phyloP scores from a whole-genome alignment of 176 grass and related monocot species.

The Carex pumila region DNA sequence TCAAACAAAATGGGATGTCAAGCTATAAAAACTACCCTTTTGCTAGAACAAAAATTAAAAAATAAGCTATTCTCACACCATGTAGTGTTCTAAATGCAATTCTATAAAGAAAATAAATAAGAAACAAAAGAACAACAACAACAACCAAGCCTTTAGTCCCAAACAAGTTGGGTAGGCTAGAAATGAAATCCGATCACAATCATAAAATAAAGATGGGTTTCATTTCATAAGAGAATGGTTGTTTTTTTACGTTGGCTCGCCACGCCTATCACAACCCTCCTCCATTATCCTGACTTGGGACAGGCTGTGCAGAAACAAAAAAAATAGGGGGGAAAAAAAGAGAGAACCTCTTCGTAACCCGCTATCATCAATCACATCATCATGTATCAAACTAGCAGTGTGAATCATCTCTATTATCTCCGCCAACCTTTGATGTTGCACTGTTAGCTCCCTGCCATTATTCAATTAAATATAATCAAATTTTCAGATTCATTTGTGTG shows the following conservation, averaged over 20 bases:
- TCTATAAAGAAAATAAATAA: background rate
- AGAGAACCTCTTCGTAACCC: slow-evolving; percentile 71
- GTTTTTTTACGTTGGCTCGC: too few species aligned
- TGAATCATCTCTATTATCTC: slow-evolving; percentile 99
- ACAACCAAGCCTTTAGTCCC: too few species aligned
- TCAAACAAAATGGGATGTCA: background rate
- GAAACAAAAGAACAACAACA: background rate
- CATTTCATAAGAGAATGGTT: too few species aligned
- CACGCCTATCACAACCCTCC: too few species aligned
- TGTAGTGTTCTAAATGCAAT: background rate
- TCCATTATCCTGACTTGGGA: too few species aligned
- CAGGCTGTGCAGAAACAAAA: too few species aligned
- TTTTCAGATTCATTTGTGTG: background rate
- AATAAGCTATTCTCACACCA: background rate
- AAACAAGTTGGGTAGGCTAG: too few species aligned
- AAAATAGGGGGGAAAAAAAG: background rate
- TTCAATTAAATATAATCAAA: background rate
- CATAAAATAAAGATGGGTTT: too few species aligned
- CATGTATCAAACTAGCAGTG: slow-evolving; percentile 97
- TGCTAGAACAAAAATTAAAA: background rate
- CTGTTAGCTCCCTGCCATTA: slow-evolving; percentile 65
- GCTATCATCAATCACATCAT: slow-evolving; percentile 95
- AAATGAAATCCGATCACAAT: too few species aligned
- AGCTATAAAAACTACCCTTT: background rate
- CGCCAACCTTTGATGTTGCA: slow-evolving; percentile 68